Base-by-base conservation (phyloP, 257 asterid species). In the Solanum pennellii region DNA sequence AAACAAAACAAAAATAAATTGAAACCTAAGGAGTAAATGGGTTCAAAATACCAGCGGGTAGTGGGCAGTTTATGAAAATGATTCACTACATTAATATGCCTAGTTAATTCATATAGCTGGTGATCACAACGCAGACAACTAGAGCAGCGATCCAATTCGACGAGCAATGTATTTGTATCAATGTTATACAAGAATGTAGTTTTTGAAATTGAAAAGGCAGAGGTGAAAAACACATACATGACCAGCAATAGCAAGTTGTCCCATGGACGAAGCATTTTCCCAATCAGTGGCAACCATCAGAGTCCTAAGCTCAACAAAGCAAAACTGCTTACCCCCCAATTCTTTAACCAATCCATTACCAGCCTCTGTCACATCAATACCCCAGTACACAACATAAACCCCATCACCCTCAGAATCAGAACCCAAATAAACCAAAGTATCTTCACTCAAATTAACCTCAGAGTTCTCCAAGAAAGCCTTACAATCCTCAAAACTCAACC, bases 261-360 rank as follows among this genome's bases (percentile, higher is more conserved):
- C 98, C 99, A 95, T 97, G 73, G 95, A 93, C 16, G 77, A 87
- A 62, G 91, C 83, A 91, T 97, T 95, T 18, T 93, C 92, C 99
- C 99, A 97, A 90, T 97, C 99, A 88, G 99, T 93, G 72, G 99
- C 99, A 82, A 97, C 98, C 99, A 97, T 97, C 44, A 97, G 92
- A 85, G 99, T 97, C 94, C 99, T 95, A 91, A 97, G 66, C 93
- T 96, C 99, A 87, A 96, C 99, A 87, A 97, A 97, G 90, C 94
- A 94, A 89, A 93, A 89, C 77, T 93, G 93, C 42, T 87, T 91
- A 42, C 88, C 90, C 33, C 98, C 98, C 92, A 97, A 85, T 86
- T 90, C 92, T 86, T 74, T 89, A 72, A 92, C 98, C 92, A 94
- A 82, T 2, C 75, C 94, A 89, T 5, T 73, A 33, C 91, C 88